These are phyloP conservation scores for Sphaerostilbella broomeana DNA, from an alignment of 2,329 filamentous ascomycete species.

Conservation along the genomic window DNA sequence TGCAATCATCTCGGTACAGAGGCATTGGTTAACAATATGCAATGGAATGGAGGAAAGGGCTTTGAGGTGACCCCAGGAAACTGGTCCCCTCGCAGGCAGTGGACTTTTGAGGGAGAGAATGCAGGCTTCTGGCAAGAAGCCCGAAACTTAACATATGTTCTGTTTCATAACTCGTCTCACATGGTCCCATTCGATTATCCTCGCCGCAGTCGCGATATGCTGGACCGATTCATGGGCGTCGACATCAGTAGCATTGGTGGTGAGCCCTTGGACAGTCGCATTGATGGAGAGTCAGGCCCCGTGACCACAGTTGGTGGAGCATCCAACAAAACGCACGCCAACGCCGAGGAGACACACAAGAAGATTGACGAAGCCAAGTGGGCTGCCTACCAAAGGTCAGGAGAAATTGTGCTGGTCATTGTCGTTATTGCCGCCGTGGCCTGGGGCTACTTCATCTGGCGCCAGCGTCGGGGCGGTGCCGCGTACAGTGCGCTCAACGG, in stretches of 20 bases:
- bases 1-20: conserved; percentile 97
- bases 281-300: conserved; percentile 78
- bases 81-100: conserved; percentile 86
- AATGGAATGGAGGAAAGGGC: conserved; percentile 86
- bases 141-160: conserved; percentile 88
- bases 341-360: conserved; percentile 52
- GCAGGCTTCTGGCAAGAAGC: conserved; percentile 93
- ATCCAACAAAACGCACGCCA: conserved; percentile 47
- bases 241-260: conserved; percentile 87
- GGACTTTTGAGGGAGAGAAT: conserved; percentile 83
- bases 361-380: conserved; percentile 77
- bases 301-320: conserved; percentile 72
- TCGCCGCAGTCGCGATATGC: conserved; percentile 84
- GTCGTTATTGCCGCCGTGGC: conserved; percentile 64
- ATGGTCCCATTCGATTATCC: conserved; percentile 97
- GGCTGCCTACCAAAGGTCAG: conserved; percentile 81
- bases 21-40: conserved; percentile 78
- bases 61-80: conserved; percentile 84
- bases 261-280: conserved; percentile 65
- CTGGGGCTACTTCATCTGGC: conserved; percentile 71
- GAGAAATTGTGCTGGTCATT: conserved; percentile 76
- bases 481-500: conserved; percentile 48
- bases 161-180: conserved; percentile 92
- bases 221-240: conserved; percentile 91
- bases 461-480: conserved; percentile 48